These are phyloP conservation scores for Bothriochloa decipiens DNA, from an alignment of 176 grass and related monocot genomes.

Conservation along the genomic window DNA sequence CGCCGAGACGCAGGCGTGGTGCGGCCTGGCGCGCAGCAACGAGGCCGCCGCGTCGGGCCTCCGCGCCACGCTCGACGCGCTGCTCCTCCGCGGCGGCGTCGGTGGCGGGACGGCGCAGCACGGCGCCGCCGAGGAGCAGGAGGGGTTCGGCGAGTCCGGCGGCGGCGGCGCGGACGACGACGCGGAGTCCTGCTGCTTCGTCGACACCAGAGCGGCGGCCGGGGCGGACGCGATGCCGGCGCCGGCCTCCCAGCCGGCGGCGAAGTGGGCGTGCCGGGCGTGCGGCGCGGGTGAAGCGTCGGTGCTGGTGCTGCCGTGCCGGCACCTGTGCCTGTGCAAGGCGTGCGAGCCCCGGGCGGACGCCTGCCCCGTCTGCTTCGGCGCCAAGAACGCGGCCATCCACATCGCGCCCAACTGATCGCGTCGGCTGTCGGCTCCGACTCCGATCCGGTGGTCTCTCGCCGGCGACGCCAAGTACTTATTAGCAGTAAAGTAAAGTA, in stretches of 20 bases:
- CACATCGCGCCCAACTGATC: slow-evolving; percentile 36
- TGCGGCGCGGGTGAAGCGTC: slow-evolving; percentile 46
- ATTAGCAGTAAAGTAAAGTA: too few relatives aligned
- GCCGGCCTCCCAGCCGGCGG: background rate
- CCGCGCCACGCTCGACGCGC: slow-evolving; percentile 53
- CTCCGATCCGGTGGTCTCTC: too few relatives aligned
- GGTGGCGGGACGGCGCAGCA: background rate
- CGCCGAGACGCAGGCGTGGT: slow-evolving; percentile 60
- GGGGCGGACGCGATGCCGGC: too few relatives aligned
- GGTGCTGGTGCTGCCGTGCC: slow-evolving; percentile 68
- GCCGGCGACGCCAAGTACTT: too few relatives aligned
- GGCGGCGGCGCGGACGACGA: slow-evolving; percentile 34
- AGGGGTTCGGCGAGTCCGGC: slow-evolving; percentile 63
- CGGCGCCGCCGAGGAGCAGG: background rate
- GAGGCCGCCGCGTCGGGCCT: slow-evolving; percentile 49
- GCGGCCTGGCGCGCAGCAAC: slow-evolving; percentile 52
- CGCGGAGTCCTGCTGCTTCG: slow-evolving; percentile 44
- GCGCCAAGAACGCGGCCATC: slow-evolving; percentile 54
- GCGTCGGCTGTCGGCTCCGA: background rate
- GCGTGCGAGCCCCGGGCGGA: slow-evolving; percentile 44
- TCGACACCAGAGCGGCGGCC: background rate
- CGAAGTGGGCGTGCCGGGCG: slow-evolving; percentile 34
- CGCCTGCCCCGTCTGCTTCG: slow-evolving; percentile 55
- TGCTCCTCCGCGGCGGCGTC: slow-evolving; percentile 20
- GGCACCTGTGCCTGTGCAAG: slow-evolving; percentile 73